These are phyloP conservation scores for Amanita molliuscula DNA, from an alignment of 768 basidiomycete genomes.

Conservation along the genomic window DNA sequence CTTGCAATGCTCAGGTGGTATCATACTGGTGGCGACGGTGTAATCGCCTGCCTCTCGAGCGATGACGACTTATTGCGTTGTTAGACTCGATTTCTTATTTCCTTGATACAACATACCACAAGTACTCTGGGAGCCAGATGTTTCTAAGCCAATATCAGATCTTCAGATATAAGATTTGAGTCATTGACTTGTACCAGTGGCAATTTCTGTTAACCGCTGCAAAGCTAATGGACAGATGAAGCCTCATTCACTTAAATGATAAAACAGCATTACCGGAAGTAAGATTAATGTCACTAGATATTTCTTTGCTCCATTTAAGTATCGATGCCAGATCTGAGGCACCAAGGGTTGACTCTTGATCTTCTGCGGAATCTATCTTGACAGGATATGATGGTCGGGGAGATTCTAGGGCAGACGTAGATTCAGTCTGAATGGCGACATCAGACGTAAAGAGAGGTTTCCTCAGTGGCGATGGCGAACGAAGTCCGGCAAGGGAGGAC, in stretches of 20 bases:
- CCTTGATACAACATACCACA: conserved; percentile 27
- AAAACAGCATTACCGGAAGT: conserved; percentile 33
- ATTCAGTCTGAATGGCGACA: conserved; percentile 55
- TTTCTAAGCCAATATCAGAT: conserved; percentile 28
- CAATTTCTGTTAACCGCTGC: conserved; percentile 62
- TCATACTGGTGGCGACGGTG: conserved; percentile 58
- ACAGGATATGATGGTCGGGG: conserved; percentile 17
- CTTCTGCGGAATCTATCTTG: conserved; percentile 30
- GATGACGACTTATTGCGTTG: conserved; percentile 38
- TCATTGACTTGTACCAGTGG: conserved; percentile 33
- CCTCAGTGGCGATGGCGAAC: conserved; percentile 38
- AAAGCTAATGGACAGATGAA: conserved; percentile 28
- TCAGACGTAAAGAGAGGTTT: conserved; percentile 47
- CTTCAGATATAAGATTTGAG: not conserved
- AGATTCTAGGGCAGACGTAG: conserved; percentile 17
- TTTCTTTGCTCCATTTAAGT: conserved; percentile 65
- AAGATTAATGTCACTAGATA: conserved; percentile 63
- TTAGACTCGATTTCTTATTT: not conserved
- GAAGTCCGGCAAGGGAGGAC: conserved; percentile 32
- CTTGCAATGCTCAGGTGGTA: conserved; percentile 46
- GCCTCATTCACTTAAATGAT: not conserved
- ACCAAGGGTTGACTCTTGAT: conserved; percentile 46
- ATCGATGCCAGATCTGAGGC: conserved; percentile 59
- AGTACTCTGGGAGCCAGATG: conserved; percentile 56
- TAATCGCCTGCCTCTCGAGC: conserved; percentile 64